Evolutionary conservation across 2,329 filamentous ascomycete genomes (phyloP).

Genomic region (Apiospora arundinis): DNA sequence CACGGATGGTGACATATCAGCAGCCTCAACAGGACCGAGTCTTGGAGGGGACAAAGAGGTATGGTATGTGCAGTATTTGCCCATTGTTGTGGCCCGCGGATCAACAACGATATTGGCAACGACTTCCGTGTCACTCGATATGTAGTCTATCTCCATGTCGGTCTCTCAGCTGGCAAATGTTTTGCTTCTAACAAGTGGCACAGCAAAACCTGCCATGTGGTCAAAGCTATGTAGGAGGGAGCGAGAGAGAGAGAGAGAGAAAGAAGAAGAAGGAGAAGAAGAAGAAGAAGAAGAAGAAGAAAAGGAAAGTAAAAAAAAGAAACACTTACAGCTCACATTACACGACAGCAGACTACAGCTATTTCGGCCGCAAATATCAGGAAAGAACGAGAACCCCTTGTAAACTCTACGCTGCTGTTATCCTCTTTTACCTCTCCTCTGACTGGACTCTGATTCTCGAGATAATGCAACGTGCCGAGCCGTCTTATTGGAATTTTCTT

Average conservation of each 20-base stretch:
- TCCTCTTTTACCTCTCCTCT: background rate
- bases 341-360: background rate
- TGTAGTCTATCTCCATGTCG: background rate
- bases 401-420: background rate
- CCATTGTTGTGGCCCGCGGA: background rate
- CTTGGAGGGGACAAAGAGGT: background rate
- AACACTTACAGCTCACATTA: background rate
- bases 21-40: background rate
- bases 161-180: background rate
- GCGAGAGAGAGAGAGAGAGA: background rate
- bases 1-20: background rate
- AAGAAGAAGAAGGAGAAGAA: background rate
- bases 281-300: background rate
- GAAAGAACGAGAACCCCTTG: background rate
- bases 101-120: background rate
- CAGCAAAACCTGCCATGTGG: background rate
- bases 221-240: background rate
- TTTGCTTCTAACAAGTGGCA: background rate
- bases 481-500: background rate
- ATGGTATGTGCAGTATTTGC: background rate
- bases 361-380: background rate
- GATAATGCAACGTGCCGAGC: slow-evolving; percentile 15
- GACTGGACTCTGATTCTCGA: background rate
- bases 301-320: background rate
- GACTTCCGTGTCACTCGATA: background rate